Conservation (phyloP, 2,329 filamentous ascomycete species). For the Stagonosporopsis chrysanthemi region DNA sequence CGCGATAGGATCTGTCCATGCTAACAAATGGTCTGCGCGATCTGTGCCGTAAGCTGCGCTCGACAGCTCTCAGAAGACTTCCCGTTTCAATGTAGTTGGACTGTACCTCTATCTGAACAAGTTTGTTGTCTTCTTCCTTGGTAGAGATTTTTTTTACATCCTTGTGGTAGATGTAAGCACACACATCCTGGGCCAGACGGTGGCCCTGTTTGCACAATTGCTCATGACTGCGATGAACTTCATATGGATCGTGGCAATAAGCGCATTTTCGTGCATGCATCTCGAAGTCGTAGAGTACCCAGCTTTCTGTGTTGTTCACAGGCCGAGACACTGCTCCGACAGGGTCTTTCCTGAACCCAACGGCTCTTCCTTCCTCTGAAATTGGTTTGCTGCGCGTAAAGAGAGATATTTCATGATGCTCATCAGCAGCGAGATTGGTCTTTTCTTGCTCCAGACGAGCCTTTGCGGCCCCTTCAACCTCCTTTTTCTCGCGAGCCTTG, state of each 20-base stretch:
- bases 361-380: conserved; percentile 45
- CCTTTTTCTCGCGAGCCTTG: no score
- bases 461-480: no score
- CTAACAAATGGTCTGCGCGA: conserved; percentile 51
- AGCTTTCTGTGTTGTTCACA: conserved; percentile 52
- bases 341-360: conserved; percentile 48
- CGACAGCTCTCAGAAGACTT: conserved; percentile 52
- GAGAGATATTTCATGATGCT: no score
- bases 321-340: conserved; percentile 52
- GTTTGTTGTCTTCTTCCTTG: conserved; percentile 49
- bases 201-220: conserved; percentile 55
- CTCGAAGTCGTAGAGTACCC: conserved; percentile 58
- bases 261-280: conserved; percentile 55
- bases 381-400: no score
- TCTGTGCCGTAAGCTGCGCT: conserved; percentile 49
- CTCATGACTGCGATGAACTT: conserved; percentile 50
- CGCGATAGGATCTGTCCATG: conserved; percentile 54
- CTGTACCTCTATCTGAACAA: conserved; percentile 56
- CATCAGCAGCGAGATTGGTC: no score
- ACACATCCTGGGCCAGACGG: conserved; percentile 55
- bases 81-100: conserved; percentile 51
- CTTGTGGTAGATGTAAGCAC: conserved; percentile 54
- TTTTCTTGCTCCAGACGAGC: no score
- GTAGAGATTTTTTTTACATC: conserved; percentile 47
- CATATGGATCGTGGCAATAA: conserved; percentile 55